Evolutionary conservation across 1,284 basidiomycete genomes (phyloP).

Genomic region (Boletellus sp.): DNA sequence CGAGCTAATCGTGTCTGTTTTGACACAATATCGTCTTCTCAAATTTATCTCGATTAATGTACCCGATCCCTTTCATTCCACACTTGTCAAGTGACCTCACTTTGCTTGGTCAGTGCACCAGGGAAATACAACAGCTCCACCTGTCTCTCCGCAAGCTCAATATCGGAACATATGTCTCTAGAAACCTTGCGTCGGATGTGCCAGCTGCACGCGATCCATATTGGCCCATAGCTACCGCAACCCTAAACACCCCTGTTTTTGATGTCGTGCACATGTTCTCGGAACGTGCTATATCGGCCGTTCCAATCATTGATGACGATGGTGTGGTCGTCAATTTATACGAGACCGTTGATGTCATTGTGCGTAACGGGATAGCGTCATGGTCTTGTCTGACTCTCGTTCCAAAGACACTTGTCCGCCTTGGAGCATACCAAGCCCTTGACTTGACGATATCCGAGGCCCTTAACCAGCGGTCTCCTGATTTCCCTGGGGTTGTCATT

Average conservation of each 20-base stretch:
- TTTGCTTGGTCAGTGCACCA: conserved; percentile 49
- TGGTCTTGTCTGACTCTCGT: conserved; percentile 7
- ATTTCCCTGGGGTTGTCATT: conserved; percentile 95
- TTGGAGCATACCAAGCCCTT: conserved; percentile 90
- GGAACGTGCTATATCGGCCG: conserved; percentile 91
- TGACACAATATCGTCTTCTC: conserved; percentile 96
- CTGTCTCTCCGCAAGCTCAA: conserved; percentile 81
- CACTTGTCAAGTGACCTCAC: conserved; percentile 9
- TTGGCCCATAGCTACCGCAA: conserved; percentile 91
- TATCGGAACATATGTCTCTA: conserved; percentile 89
- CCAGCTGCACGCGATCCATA: conserved; percentile 64
- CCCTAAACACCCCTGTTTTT: conserved; percentile 89
- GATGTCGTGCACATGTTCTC: conserved; percentile 99
- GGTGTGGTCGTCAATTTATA: conserved; percentile 96
- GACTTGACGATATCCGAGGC: conserved; percentile 96
- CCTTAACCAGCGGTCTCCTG: conserved; percentile 83
- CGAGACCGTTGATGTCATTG: conserved; percentile 98
- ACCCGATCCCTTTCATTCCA: conserved; percentile 29
- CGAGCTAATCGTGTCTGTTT: conserved; percentile 92
- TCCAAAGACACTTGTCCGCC: conserved; percentile 86
- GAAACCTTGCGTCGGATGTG: conserved; percentile 37
- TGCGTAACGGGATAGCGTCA: conserved; percentile 42
- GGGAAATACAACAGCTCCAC: conserved; percentile 75
- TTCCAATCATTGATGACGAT: conserved; percentile 92
- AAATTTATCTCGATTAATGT: conserved; percentile 99